Evolutionary conservation across 1,284 basidiomycete genomes (phyloP).

Genomic region (Sanghuangporus sanghuang): DNA sequence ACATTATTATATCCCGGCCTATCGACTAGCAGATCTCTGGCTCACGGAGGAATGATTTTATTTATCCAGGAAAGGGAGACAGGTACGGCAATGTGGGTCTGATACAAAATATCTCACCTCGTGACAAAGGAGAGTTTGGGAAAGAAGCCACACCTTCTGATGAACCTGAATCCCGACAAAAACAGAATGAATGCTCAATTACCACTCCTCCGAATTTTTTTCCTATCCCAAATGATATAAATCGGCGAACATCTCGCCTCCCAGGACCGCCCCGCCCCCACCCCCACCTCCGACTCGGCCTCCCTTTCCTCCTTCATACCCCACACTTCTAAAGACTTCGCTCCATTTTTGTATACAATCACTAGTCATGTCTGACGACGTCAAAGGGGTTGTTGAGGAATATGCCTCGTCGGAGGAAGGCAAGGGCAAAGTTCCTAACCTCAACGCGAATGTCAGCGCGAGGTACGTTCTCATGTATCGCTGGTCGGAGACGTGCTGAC

Average conservation of each 20-base stretch:
- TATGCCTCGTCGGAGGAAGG: not conserved
- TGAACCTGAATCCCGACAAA: not conserved
- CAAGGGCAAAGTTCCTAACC: not conserved
- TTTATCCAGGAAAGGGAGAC: not conserved
- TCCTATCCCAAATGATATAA: not conserved
- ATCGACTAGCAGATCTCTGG: not conserved
- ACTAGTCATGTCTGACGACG: not conserved
- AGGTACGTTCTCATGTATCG: not conserved
- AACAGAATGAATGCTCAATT: not conserved
- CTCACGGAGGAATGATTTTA: not conserved
- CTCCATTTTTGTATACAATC: not conserved
- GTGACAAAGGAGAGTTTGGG: not conserved
- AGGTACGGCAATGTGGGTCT: not conserved
- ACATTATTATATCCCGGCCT: not conserved
- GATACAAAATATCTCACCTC: not conserved
- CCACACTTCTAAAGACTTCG: not conserved
- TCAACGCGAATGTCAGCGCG: conserved; percentile 1
- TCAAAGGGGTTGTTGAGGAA: not conserved
- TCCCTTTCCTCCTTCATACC: not conserved
- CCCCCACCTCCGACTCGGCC: not conserved
- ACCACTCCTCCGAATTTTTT: not conserved
- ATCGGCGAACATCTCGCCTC: not conserved
- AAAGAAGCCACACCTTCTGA: conserved; percentile 2
- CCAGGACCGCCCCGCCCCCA: not conserved
- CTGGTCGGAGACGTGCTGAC: not conserved